Base-by-base conservation (phyloP, 495 filamentous ascomycete species). In the Rhypophila decipiens region DNA sequence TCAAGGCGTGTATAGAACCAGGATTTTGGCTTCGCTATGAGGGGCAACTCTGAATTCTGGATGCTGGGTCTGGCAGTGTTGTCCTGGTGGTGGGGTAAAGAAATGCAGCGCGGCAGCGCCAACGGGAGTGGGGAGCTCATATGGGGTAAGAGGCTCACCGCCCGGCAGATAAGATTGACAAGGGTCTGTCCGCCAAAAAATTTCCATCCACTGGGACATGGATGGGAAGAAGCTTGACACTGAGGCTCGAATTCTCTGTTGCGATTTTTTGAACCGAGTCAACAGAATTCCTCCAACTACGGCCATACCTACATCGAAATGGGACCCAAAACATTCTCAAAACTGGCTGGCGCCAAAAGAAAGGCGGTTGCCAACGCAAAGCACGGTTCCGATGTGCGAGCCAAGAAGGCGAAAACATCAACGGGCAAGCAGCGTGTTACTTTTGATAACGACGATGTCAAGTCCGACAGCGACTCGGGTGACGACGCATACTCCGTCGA, bases 321-420 rank as follows among this genome's bases (percentile, higher is more conserved):
- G 57, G 55, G 38, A 34, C 50, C 55, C 44, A 64, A 61, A 61
- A 49, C 36, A 38, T 40, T 52, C 42, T 42, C 46, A 22, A 50
- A 57, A 12, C 41, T 47, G 12, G 27, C 46, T 4, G 54, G 56
- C 21, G 57, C 52, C 5, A 76, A 74, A 52, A 64, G 73, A 42
- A 75, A 76, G 55, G 61, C 58, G 5, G 38, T 54, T 10, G 63
- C 62, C 33, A 51, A 51, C 35, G 64, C 55, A 40, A 74, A 74
- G 42, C 55, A 61, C 34, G 46, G 45, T 36, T 53, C 52, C 12
- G 61, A 53, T 12, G 40, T 24, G 27, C 53, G 52, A 11, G 42
- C 51, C 44, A 80, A 78, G 54, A 78, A 78, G 47, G 61, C 66
- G 10, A 79, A 70, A 55, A 65, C 61, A 21, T 57, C 57, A 37